These are phyloP conservation scores for Backusella westeae DNA, from an alignment of 192 early-diverging fungal species.

Conservation along the genomic window DNA sequence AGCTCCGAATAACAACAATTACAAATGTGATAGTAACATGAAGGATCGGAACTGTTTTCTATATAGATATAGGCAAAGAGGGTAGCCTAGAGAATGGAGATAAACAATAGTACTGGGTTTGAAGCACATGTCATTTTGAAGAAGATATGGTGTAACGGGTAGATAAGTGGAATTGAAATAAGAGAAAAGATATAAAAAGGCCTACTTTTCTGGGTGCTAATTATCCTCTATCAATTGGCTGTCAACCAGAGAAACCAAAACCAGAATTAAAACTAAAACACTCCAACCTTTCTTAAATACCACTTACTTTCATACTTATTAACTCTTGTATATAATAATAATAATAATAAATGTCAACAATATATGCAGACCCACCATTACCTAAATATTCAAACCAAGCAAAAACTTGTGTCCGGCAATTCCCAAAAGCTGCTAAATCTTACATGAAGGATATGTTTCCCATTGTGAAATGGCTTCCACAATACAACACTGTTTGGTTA, in stretches of 20 bases:
- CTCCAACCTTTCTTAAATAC: not conserved
- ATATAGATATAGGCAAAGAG: not conserved
- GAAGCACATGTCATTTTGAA: not conserved
- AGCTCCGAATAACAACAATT: too few relatives aligned
- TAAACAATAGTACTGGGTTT: not conserved
- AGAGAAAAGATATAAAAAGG: not conserved
- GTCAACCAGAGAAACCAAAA: not conserved
- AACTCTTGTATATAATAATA: not conserved
- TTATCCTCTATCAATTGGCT: not conserved
- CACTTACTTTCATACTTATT: not conserved
- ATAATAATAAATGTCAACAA: not conserved
- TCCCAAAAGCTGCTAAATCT: not conserved
- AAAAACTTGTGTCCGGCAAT: not conserved
- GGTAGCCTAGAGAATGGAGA: not conserved
- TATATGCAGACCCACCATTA: not conserved
- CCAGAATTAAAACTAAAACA: not conserved
- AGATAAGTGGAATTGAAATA: not conserved
- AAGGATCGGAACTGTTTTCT: not conserved
- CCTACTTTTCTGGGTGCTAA: not conserved
- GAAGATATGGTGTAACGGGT: not conserved
- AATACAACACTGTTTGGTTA: conserved; percentile 56
- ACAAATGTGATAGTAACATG: not conserved
- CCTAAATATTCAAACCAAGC: not conserved
- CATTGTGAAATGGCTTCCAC: conserved; percentile 47
- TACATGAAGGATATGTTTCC: conserved; percentile 40